Base-by-base conservation (phyloP, 2,329 filamentous ascomycete species). In the Aschersonia sp. region DNA sequence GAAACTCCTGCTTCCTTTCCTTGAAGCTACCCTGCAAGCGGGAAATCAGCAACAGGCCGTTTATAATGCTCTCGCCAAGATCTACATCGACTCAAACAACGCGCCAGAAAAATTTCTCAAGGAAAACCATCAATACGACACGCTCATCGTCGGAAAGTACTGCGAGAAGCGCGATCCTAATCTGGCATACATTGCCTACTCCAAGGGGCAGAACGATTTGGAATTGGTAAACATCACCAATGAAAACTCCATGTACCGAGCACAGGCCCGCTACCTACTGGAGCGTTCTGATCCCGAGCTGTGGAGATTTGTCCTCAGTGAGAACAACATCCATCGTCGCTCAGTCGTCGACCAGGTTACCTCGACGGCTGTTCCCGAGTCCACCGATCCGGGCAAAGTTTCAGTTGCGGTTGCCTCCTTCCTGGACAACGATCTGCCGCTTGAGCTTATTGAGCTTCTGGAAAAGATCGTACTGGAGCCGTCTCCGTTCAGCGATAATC, bases 401-500 rank as follows among this genome's bases (percentile, higher is more conserved):
- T 94, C 88, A 0, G 78, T 96, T 54, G 92, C 92, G 45, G 92
- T 98, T 49, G 85, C 94, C 58, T 84, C 89, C 42, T 94, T 98
- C 74, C 80, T 98, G 47, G 82, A 84, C 55, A 86, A 85, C 49
- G 92, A 98, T 60, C 75, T 98, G 55, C 92, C 92, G 6, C 82
- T 83, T 4, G 92, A 98, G 71, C 77, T 98, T 46, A 97, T 98
- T 58, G 94, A 98, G 66, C 79, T 98, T 40, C 77, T 98, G 20
- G 94, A 98, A 74, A 98, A 97, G 80, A 98, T 98, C 56, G 91
- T 98, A 32, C 73, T 98, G n/a, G 92, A 98, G 73, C 94, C 92
- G n/a, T 94, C 91, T 4, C 87, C 87, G 4, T 98, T 98, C 74
- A 96, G 88, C 59, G 94, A 98, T 69, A 98, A 98, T 67, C 80